Percentiles rank a stretch among this genome's conserved stretches.
Evolutionary conservation across 768 basidiomycete genomes (phyloP).

Genomic region (Russula dissimulans): DNA sequence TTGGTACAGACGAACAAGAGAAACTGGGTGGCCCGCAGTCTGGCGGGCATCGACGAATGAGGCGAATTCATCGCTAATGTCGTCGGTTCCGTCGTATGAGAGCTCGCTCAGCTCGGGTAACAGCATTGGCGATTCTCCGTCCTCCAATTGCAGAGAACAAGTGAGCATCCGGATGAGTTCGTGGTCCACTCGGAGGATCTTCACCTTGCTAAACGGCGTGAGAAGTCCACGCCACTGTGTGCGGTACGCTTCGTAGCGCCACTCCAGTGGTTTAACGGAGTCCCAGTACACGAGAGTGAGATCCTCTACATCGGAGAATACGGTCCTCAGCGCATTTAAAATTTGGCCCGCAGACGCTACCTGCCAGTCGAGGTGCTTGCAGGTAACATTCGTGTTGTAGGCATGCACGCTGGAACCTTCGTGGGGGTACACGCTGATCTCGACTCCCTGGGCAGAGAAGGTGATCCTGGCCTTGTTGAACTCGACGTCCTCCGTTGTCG

Average conservation of each 20-base stretch:
- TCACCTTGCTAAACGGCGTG: no score
- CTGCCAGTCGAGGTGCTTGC: neutral
- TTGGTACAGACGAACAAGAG: no score
- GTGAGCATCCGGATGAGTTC: no score
- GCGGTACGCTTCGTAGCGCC: neutral
- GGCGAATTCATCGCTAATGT: no score
- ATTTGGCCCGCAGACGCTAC: neutral
- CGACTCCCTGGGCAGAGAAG: neutral
- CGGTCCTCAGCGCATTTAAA: neutral
- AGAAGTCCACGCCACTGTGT: neutral
- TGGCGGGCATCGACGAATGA: no score
- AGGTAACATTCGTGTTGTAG: neutral
- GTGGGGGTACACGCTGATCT: neutral
- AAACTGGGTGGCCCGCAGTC: no score
- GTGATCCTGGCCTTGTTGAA: neutral
- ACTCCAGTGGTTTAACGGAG: neutral
- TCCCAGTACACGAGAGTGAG: neutral
- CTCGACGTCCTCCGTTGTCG: neutral
- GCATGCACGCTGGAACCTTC: neutral
- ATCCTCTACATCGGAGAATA: neutral
- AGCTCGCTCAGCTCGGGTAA: no score
- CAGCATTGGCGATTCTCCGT: no score
- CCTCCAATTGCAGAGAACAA: no score
- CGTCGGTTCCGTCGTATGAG: no score
- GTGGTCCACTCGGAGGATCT: no score